phyloP scores from a whole-genome alignment of 2,329 filamentous ascomycete genomes.

The Dichotomopilus funicola region DNA sequence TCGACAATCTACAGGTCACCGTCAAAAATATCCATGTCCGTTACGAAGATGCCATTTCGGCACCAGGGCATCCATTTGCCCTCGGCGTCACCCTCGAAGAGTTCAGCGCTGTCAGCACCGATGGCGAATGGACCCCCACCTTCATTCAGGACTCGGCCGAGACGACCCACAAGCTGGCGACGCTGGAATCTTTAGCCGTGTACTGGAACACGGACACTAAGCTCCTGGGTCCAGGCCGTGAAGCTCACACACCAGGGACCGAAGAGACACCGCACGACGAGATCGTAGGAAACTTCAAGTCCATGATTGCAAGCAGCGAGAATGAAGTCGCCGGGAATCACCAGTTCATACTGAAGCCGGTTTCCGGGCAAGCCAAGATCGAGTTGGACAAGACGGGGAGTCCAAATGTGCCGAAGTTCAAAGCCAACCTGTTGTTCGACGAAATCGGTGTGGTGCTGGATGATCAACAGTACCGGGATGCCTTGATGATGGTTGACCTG shows the following conservation, averaged over 20 bases:
- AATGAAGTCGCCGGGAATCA: conserved; percentile 47
- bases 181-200: conserved; percentile 78
- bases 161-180: conserved; percentile 89
- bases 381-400: conserved; percentile 92
- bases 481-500: conserved; percentile 93
- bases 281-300: conserved; percentile 68
- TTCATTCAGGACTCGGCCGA: conserved; percentile 84
- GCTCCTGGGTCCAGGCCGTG: conserved; percentile 74
- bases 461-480: conserved; percentile 94
- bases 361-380: conserved; percentile 89
- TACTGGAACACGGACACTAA: conserved; percentile 98
- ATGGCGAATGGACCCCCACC: conserved; percentile 88
- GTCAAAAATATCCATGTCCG: conserved; percentile 98
- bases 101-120: conserved; percentile 94
- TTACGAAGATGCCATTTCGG: conserved; percentile 95
- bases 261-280: conserved; percentile 65
- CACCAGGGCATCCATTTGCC: conserved; percentile 90
- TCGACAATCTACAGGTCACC: conserved; percentile 95
- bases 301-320: conserved; percentile 70
- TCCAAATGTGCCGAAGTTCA: conserved; percentile 72
- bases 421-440: conserved; percentile 86
- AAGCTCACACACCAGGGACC: conserved; percentile 53
- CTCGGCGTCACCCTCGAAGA: conserved; percentile 88
- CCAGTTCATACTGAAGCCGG: conserved; percentile 93
- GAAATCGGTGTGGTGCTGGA: conserved; percentile 98